These are phyloP conservation scores for Cercophora samala DNA, from an alignment of 495 filamentous ascomycete genomes.

Conservation along the genomic window DNA sequence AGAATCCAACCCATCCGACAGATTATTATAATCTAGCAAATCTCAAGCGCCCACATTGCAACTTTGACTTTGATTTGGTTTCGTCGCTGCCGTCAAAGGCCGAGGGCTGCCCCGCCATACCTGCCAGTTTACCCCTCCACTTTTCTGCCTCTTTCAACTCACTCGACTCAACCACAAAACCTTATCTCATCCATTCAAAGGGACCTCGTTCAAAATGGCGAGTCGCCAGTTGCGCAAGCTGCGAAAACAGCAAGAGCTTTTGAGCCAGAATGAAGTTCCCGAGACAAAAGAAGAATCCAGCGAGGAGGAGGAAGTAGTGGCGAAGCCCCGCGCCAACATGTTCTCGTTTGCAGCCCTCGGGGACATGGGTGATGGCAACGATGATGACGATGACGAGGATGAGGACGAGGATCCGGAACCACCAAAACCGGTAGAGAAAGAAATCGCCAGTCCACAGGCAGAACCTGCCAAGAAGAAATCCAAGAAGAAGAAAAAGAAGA, in stretches of 20 bases:
- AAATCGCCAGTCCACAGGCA: constrained; percentile 36
- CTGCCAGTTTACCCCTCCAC: neutral
- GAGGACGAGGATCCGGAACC: constrained; percentile 38
- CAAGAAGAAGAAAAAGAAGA: constrained; percentile 62
- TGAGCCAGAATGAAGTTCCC: constrained; percentile 34
- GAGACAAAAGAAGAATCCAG: constrained; percentile 42
- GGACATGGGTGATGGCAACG: constrained; percentile 39
- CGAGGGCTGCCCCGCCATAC: neutral
- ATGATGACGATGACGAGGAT: constrained; percentile 44
- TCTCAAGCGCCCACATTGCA: neutral
- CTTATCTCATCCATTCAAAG: constrained; percentile 28
- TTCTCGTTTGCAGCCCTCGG: constrained; percentile 53
- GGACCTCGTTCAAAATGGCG: constrained; percentile 66
- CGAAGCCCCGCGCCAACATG: constrained; percentile 40
- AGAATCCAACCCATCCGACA: too few species aligned
- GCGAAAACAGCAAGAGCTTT: constrained; percentile 65
- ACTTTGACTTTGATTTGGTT: neutral
- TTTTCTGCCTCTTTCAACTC: neutral
- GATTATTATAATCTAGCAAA: too few species aligned
- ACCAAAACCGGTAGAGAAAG: constrained; percentile 17
- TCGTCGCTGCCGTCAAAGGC: neutral
- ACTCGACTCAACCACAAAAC: neutral
- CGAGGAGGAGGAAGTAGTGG: constrained; percentile 39
- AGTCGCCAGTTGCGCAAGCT: constrained; percentile 75
- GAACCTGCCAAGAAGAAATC: constrained; percentile 47